Percentiles rank a stretch among this genome's conserved stretches.
phyloP scores from a whole-genome alignment of 768 basidiomycete genomes.

The Ephemerocybe angulata region DNA sequence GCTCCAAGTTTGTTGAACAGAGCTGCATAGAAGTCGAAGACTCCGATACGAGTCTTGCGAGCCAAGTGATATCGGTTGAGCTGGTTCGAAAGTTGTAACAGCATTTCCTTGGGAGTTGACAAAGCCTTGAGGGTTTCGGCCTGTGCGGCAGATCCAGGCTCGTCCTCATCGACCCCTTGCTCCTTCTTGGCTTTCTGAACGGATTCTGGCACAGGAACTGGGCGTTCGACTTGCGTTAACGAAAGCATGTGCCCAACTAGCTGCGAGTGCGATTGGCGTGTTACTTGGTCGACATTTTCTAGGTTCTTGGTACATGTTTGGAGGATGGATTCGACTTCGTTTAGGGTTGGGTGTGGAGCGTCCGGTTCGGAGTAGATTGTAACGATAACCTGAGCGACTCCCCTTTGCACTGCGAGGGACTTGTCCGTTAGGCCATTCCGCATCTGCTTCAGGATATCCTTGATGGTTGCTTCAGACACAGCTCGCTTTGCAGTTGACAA shows the following conservation, averaged over 20 bases:
- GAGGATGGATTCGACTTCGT: constrained; percentile 78
- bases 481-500: constrained; percentile 79
- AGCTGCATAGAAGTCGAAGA: constrained; percentile 86
- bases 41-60: constrained; percentile 73
- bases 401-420: constrained; percentile 80
- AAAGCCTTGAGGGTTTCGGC: constrained; percentile 65
- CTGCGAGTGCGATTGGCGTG: constrained; percentile 74
- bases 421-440: constrained; percentile 75
- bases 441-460: constrained; percentile 84
- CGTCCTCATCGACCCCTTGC: constrained; percentile 57
- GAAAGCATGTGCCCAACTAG: constrained; percentile 84
- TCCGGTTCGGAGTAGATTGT: constrained; percentile 56
- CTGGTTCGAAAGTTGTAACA: constrained; percentile 69
- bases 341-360: constrained; percentile 50
- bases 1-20: constrained; percentile 73
- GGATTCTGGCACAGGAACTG: constrained; percentile 40
- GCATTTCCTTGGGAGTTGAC: constrained; percentile 74
- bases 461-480: constrained; percentile 70
- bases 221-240: constrained; percentile 70
- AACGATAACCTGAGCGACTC: constrained; percentile 58
- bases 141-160: constrained; percentile 37
- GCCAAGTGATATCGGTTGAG: constrained; percentile 73
- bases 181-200: constrained; percentile 63
- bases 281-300: constrained; percentile 79
- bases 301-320: constrained; percentile 64